Percentiles rank a stretch among this genome's conserved stretches.
These are phyloP conservation scores for Loxodes magnus DNA, from an alignment of 73 alveolate species.

Conservation along the genomic window DNA sequence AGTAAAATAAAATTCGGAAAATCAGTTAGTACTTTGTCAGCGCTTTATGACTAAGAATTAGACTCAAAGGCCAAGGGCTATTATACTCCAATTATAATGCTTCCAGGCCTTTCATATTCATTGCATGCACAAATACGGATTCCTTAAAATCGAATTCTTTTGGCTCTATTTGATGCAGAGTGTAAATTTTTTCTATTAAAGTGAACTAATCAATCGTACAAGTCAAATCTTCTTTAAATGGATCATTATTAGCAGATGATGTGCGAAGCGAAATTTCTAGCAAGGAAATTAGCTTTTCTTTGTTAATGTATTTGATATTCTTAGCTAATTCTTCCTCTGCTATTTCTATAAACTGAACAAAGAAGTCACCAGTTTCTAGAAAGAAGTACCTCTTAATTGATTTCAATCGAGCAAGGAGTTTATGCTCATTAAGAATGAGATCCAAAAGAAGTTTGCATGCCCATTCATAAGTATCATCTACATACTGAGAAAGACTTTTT, in stretches of 20 bases:
- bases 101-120: conserved; percentile 48
- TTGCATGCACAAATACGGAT: neutral
- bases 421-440: conserved; percentile 30
- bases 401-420: conserved; percentile 39
- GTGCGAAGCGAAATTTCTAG: conserved; percentile 68
- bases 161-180: conserved; percentile 38
- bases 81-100: conserved; percentile 65
- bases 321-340: conserved; percentile 48
- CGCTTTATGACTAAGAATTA: conserved; percentile 59
- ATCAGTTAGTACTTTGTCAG: conserved; percentile 75
- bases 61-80: conserved; percentile 76
- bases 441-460: conserved; percentile 28
- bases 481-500: conserved; percentile 31
- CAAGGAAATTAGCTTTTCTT: conserved; percentile 37
- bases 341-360: conserved; percentile 58
- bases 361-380: conserved; percentile 57
- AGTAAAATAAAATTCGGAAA: conserved; percentile 79
- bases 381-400: conserved; percentile 64
- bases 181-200: conserved; percentile 35
- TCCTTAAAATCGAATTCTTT: neutral
- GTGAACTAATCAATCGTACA: conserved; percentile 54
- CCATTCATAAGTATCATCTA: conserved; percentile 54
- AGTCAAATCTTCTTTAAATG: conserved; percentile 59
- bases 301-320: conserved; percentile 28
- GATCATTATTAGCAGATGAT: conserved; percentile 56